Evolutionary conservation across 768 basidiomycete species (phyloP).

Genomic region (Suillus bovinus): DNA sequence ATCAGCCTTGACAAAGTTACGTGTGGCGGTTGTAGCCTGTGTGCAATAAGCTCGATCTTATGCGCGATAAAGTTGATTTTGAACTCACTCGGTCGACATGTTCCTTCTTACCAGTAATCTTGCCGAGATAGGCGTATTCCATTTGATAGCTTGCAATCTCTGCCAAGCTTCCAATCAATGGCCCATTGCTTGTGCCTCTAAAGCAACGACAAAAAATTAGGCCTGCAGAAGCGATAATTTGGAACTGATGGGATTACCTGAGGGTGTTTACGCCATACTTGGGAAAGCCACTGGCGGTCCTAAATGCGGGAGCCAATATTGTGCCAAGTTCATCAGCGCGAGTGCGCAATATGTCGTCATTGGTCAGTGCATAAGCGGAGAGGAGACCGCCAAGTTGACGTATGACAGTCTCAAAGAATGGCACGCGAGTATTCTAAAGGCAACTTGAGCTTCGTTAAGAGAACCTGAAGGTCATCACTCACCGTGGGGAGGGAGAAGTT

Average conservation of each 20-base stretch:
- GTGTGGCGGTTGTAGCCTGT: conserved; percentile 52
- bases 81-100: conserved; percentile 56
- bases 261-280: conserved; percentile 67
- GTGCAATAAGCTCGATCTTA: not conserved
- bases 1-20: conserved; percentile 48
- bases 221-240: conserved; percentile 16
- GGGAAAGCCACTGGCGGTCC: conserved; percentile 70
- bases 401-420: conserved; percentile 87
- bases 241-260: conserved; percentile 37
- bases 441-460: not conserved
- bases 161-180: conserved; percentile 53
- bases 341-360: conserved; percentile 57
- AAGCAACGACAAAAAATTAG: conserved; percentile 3
- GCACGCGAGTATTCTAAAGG: conserved; percentile 36
- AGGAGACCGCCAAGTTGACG: conserved; percentile 88
- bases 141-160: conserved; percentile 83
- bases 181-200: conserved; percentile 21
- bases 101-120: conserved; percentile 67
- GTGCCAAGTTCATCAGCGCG: conserved; percentile 79
- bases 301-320: conserved; percentile 72
- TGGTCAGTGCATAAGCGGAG: conserved; percentile 77
- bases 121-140: conserved; percentile 83
- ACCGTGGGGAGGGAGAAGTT: conserved; percentile 52
- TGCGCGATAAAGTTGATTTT: not conserved
- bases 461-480: conserved; percentile 15